Evolutionary conservation across 2,329 filamentous ascomycete species (phyloP).

Genomic region (Dryadomyces quercivorus): DNA sequence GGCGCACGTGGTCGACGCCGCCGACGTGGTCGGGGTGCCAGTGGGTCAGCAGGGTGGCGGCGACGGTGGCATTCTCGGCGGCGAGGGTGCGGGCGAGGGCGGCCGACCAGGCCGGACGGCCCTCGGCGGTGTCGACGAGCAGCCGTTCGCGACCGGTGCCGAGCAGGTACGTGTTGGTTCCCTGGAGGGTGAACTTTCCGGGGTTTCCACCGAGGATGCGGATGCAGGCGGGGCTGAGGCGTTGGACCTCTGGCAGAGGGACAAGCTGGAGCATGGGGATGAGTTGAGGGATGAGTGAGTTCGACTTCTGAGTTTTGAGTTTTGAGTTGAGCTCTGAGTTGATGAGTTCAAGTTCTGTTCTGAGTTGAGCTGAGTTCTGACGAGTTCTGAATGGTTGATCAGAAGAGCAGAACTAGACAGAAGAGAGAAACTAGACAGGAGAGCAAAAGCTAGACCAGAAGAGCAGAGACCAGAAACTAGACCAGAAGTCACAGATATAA

Average conservation of each 20-base stretch:
- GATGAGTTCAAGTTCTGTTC: too few species aligned
- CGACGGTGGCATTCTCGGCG: constrained; percentile 55
- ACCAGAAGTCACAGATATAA: too few species aligned
- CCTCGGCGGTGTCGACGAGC: constrained; percentile 85
- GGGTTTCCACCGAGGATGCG: constrained; percentile 86
- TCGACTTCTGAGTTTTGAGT: neutral
- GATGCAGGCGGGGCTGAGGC: constrained; percentile 65
- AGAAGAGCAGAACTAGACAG: too few species aligned
- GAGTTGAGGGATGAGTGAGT: too few species aligned
- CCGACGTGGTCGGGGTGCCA: constrained; percentile 84
- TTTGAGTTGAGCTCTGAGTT: too few species aligned
- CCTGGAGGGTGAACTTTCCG: constrained; percentile 62
- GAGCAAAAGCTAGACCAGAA: too few species aligned
- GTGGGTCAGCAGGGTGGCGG: constrained; percentile 70
- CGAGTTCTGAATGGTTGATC: too few species aligned
- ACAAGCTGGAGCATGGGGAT: constrained; percentile 48
- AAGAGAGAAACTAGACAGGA: too few species aligned
- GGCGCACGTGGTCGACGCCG: constrained; percentile 58
- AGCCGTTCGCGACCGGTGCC: constrained; percentile 63
- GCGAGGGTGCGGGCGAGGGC: constrained; percentile 52
- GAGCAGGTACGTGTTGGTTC: constrained; percentile 91
- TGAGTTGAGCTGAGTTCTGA: too few species aligned
- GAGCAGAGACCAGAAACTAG: too few species aligned
- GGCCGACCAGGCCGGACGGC: constrained; percentile 58
- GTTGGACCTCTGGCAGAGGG: constrained; percentile 59